Evolutionary conservation across 106 monocot genomes (phyloP).

Genomic region (Narthecium ossifragum): DNA sequence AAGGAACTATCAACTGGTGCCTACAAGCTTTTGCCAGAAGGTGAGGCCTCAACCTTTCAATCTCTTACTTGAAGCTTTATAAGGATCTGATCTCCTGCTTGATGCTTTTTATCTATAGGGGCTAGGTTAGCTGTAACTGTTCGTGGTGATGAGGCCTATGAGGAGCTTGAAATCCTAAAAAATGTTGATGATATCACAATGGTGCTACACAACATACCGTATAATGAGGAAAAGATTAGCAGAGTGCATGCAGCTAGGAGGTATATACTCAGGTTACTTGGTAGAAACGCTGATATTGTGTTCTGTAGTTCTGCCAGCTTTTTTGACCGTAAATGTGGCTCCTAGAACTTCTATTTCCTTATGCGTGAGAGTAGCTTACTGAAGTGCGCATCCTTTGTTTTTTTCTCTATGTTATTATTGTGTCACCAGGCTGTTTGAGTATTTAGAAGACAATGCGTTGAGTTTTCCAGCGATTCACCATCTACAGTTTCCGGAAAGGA

Average conservation of each 20-base stretch:
- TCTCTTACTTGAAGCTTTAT: not conserved
- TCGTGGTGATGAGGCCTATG: conserved; percentile 81
- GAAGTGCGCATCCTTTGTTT: no score
- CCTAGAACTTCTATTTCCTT: no score
- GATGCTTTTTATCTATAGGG: conserved; percentile 31
- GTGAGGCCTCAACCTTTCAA: conserved; percentile 33
- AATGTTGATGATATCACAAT: conserved; percentile 67
- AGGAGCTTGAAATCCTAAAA: conserved; percentile 75
- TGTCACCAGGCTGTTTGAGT: conserved; percentile 93
- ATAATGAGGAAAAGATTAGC: conserved; percentile 61
- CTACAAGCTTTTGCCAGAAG: conserved; percentile 88
- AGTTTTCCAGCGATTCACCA: conserved; percentile 94
- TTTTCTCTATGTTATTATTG: no score
- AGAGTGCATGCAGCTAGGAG: conserved; percentile 92
- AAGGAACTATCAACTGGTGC: conserved; percentile 83
- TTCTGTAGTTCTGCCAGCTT: no score
- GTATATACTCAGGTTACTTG: conserved; percentile 32
- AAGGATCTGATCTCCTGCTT: not conserved
- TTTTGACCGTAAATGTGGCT: no score
- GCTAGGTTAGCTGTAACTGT: conserved; percentile 82
- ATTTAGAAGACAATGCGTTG: conserved; percentile 56
- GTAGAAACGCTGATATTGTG: no score
- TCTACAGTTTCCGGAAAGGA: conserved; percentile 63
- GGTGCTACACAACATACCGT: conserved; percentile 81
- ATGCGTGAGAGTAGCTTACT: no score